These are phyloP conservation scores for Leccinum broughii DNA, from an alignment of 768 basidiomycete genomes.

Conservation along the genomic window DNA sequence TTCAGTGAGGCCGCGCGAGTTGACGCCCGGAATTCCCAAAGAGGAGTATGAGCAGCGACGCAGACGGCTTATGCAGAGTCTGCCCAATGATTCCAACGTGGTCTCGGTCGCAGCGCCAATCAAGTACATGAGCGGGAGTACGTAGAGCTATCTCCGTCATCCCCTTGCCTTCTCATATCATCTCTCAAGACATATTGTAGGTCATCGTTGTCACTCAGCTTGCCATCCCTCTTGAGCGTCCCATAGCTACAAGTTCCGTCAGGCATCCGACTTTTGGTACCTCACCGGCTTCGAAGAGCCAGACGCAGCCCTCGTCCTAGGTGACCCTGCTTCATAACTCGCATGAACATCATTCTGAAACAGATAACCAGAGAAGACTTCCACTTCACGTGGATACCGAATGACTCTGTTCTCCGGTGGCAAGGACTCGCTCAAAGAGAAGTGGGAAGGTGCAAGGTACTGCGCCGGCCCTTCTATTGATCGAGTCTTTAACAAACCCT, in stretches of 20 bases:
- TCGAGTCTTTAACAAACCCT: conserved; percentile 1
- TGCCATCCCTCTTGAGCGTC: conserved; percentile 11
- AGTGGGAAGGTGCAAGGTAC: conserved; percentile 89
- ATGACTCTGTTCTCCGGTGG: conserved; percentile 86
- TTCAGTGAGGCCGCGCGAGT: conserved; percentile 59
- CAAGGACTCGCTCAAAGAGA: conserved; percentile 72
- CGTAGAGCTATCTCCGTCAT: conserved; percentile 33
- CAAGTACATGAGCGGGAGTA: conserved; percentile 84
- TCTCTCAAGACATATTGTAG: conserved; percentile 69
- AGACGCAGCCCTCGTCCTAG: conserved; percentile 83
- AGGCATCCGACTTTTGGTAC: conserved; percentile 93
- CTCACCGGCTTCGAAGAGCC: conserved; percentile 96
- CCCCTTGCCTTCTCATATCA: conserved; percentile 14
- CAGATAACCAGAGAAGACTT: conserved; percentile 58
- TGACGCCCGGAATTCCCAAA: conserved; percentile 79
- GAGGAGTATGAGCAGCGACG: conserved; percentile 79
- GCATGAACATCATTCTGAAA: conserved; percentile 4
- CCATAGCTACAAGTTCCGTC: conserved; percentile 89
- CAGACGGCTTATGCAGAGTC: conserved; percentile 62
- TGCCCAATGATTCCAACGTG: conserved; percentile 75
- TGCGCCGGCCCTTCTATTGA: neutral
- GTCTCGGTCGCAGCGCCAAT: conserved; percentile 76
- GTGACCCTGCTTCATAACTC: conserved; percentile 39
- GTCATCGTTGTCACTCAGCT: conserved; percentile 27
- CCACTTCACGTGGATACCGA: conserved; percentile 72